Evolutionary conservation across 306 rosid genomes (phyloP).

Genomic region (Vicia faba): DNA sequence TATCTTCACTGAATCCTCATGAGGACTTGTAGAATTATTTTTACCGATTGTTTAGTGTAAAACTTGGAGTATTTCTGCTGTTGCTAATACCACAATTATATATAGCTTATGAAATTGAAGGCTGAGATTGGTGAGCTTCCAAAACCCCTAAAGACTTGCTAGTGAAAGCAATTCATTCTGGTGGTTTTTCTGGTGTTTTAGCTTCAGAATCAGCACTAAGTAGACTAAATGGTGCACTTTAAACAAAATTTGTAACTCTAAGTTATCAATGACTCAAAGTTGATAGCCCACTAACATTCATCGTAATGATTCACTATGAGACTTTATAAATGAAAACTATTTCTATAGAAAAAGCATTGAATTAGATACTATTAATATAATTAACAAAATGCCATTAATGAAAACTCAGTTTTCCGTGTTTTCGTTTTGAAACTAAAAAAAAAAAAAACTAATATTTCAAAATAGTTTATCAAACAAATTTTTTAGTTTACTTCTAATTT

Average conservation of each 20-base stretch:
- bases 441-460: no score
- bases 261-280: slow-evolving; percentile 42
- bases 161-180: slow-evolving; percentile 83
- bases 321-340: no score
- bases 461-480: no score
- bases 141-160: slow-evolving; percentile 81
- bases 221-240: slow-evolving; percentile 58
- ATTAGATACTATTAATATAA: no score
- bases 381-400: no score
- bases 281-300: no score
- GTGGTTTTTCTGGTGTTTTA: slow-evolving; percentile 85
- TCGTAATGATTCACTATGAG: no score
- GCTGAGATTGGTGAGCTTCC: slow-evolving; percentile 75
- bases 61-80: background rate
- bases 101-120: slow-evolving; percentile 74
- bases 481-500: no score
- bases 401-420: no score
- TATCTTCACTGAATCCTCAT: slow-evolving; percentile 35
- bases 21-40: slow-evolving; percentile 6
- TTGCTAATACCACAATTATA: slow-evolving; percentile 30
- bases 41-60: background rate
- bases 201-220: slow-evolving; percentile 68
- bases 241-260: slow-evolving; percentile 84
- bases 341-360: no score
- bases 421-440: no score